phyloP scores from a whole-genome alignment of 2,329 filamentous ascomycete species.

The Trichophyton simii region DNA sequence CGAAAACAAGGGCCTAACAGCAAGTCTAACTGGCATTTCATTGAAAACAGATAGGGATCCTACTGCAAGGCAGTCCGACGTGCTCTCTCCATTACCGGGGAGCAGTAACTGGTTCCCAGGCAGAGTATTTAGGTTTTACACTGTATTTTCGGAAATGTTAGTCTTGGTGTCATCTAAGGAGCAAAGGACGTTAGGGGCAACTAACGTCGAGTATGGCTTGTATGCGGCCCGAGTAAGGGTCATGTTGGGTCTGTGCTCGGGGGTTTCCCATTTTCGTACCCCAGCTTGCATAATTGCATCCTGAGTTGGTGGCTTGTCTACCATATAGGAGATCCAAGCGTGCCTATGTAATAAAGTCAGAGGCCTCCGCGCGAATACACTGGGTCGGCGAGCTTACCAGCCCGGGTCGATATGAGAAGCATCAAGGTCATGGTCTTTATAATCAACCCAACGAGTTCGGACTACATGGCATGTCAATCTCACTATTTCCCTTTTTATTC shows the following conservation, averaged over 20 bases:
- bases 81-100: constrained; percentile 14
- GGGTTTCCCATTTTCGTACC: constrained; percentile 62
- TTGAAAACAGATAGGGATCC: background rate
- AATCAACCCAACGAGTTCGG: constrained; percentile 94
- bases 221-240: constrained; percentile 68
- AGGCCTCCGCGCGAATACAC: background rate
- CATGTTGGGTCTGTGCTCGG: constrained; percentile 58
- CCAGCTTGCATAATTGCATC: constrained; percentile 60
- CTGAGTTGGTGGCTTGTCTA: constrained; percentile 70
- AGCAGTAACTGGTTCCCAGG: constrained; percentile 25
- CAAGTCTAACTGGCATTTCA: background rate
- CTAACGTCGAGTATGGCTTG: constrained; percentile 92
- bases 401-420: constrained; percentile 70
- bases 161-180: background rate
- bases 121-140: constrained; percentile 24
- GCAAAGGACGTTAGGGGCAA: background rate
- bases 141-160: constrained; percentile 14
- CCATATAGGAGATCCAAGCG: constrained; percentile 88
- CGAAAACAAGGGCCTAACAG: background rate
- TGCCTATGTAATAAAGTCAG: constrained; percentile 45
- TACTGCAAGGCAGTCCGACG: background rate
- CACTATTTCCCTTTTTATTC: background rate
- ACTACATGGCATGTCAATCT: constrained; percentile 41
- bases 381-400: constrained; percentile 45
- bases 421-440: constrained; percentile 64